phyloP scores from a whole-genome alignment of 2,329 filamentous ascomycete genomes.

The Mollisiaceae sp. region DNA sequence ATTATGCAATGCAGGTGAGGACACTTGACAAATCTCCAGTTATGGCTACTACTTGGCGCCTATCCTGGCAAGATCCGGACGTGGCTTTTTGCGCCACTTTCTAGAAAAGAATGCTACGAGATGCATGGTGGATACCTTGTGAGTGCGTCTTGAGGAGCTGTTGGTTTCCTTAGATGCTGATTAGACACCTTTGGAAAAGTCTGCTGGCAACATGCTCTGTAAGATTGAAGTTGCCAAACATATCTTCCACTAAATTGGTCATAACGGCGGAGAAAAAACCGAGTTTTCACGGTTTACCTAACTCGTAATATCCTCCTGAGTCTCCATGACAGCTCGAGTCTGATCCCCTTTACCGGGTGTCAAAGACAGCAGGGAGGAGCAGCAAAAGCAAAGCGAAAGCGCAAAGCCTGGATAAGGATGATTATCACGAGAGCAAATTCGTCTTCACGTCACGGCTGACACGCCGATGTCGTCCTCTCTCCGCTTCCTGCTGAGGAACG shows the following conservation, averaged over 20 bases:
- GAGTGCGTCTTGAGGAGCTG: neutral
- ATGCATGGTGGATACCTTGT: neutral
- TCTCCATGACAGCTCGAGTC: neutral
- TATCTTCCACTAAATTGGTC: neutral
- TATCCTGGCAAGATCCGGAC: neutral
- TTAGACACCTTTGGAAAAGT: neutral
- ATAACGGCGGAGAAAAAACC: neutral
- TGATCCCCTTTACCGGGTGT: neutral
- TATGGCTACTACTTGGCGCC: neutral
- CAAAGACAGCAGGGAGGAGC: neutral
- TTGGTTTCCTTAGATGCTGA: neutral
- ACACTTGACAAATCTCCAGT: neutral
- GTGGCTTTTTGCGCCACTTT: neutral
- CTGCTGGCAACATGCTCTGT: neutral
- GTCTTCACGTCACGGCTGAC: neutral
- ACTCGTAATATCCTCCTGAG: neutral
- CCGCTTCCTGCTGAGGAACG: conserved; percentile 5
- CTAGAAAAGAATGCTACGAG: neutral
- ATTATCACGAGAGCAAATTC: neutral
- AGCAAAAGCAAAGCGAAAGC: neutral
- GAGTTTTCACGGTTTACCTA: neutral
- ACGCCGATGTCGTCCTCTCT: conserved; percentile 5
- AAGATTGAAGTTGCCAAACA: neutral
- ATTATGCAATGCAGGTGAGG: neutral
- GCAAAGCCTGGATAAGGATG: neutral